These are phyloP conservation scores for Solanum pinnatisectum DNA, from an alignment of 257 asterid species.

Conservation along the genomic window DNA sequence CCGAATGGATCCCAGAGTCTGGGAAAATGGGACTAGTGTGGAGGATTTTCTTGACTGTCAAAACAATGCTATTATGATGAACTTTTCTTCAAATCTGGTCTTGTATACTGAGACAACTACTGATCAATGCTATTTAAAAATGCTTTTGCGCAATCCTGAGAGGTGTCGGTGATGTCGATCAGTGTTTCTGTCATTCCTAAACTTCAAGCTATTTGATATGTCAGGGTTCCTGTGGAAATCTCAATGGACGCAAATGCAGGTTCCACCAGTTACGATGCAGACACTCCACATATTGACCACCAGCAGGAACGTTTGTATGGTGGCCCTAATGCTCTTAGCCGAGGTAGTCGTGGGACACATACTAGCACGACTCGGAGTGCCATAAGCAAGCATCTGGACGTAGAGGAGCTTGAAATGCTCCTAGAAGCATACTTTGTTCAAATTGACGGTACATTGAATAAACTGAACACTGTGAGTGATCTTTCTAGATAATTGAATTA, in stretches of 20 bases:
- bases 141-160: neutral
- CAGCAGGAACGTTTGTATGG: constrained; percentile 39
- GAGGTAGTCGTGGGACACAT: constrained; percentile 72
- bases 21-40: neutral
- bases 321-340: constrained; percentile 44
- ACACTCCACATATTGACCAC: constrained; percentile 25
- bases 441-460: constrained; percentile 68
- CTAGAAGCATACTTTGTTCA: constrained; percentile 88
- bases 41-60: neutral
- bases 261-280: constrained; percentile 30
- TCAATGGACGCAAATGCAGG: constrained; percentile 38
- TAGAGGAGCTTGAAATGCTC: constrained; percentile 88
- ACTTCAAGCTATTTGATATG: constrained; percentile 2
- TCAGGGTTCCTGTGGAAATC: constrained; percentile 48
- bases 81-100: neutral
- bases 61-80: neutral
- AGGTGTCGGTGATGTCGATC: neutral
- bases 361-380: constrained; percentile 42
- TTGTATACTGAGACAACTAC: neutral
- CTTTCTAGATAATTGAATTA: neutral
- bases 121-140: neutral
- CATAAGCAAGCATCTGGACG: constrained; percentile 52
- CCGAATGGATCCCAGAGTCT: neutral
- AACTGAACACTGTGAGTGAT: constrained; percentile 54
- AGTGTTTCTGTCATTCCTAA: neutral